These are phyloP conservation scores for Haematococcus sp. DNA, from an alignment of 139 green algal genomes.

Conservation along the genomic window DNA sequence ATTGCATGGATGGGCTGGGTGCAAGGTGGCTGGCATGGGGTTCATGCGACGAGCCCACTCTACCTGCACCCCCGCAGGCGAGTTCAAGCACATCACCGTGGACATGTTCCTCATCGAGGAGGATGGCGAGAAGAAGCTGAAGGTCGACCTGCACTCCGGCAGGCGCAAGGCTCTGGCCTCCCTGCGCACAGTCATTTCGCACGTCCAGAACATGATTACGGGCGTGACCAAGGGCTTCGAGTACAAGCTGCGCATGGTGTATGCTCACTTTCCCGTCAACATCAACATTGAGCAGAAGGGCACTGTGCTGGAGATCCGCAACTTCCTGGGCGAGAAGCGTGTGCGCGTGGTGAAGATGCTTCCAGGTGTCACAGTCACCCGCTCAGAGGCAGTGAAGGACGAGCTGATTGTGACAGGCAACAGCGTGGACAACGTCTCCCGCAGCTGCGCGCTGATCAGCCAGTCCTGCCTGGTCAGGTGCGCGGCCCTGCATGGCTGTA, in stretches of 20 bases:
- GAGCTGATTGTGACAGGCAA: slow-evolving; percentile 94
- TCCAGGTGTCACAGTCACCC: slow-evolving; percentile 74
- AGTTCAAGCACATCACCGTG: slow-evolving; percentile 88
- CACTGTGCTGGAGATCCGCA: slow-evolving; percentile 89
- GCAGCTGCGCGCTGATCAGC: slow-evolving; percentile 86
- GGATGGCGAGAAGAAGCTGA: slow-evolving; percentile 69
- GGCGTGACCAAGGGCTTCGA: slow-evolving; percentile 83
- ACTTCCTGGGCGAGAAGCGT: slow-evolving; percentile 99
- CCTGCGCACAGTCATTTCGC: slow-evolving; percentile 86
- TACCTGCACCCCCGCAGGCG: slow-evolving; percentile 50
- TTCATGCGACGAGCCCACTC: not conserved
- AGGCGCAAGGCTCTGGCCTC: slow-evolving; percentile 88
- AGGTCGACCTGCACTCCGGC: slow-evolving; percentile 87
- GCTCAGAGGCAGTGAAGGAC: slow-evolving; percentile 92
- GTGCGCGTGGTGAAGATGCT: slow-evolving; percentile 94
- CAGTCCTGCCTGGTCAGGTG: slow-evolving; percentile 67
- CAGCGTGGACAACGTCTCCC: slow-evolving; percentile 93
- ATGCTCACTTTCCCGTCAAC: slow-evolving; percentile 99
- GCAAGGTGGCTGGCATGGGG: too few species aligned
- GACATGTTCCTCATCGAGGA: slow-evolving; percentile 86
- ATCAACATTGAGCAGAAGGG: slow-evolving; percentile 88
- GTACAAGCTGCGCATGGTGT: slow-evolving; percentile 99
- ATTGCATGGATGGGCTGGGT: too few species aligned
- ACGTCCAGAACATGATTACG: slow-evolving; percentile 87
- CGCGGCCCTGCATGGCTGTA: not conserved